Conservation (phyloP, 257 asterid species). For the Lantana camara region DNA sequence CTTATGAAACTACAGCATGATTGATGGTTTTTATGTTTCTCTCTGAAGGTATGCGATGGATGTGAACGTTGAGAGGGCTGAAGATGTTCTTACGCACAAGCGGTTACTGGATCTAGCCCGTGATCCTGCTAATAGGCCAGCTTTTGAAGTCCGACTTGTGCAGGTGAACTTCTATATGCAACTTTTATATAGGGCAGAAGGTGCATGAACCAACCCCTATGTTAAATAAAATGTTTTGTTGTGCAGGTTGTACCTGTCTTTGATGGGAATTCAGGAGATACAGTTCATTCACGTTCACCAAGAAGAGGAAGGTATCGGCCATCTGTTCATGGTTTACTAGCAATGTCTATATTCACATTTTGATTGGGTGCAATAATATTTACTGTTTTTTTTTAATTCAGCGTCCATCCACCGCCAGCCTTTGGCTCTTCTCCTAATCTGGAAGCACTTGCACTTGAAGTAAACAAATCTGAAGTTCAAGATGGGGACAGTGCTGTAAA, state of each 20-base stretch:
- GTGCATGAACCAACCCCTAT: constrained; percentile 14
- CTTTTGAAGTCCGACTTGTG: constrained; percentile 88
- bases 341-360: constrained; percentile 13
- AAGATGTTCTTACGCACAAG: constrained; percentile 92
- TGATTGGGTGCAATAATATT: constrained; percentile 27
- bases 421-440: constrained; percentile 99
- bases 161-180: constrained; percentile 53
- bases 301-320: constrained; percentile 51
- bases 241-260: constrained; percentile 65
- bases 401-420: constrained; percentile 98
- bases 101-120: constrained; percentile 77
- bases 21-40: constrained; percentile 30
- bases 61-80: constrained; percentile 95
- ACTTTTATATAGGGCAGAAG: background rate
- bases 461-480: constrained; percentile 60
- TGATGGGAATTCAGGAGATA: constrained; percentile 60
- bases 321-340: constrained; percentile 14
- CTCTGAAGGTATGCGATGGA: constrained; percentile 86
- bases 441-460: constrained; percentile 89
- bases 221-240: constrained; percentile 25
- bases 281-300: constrained; percentile 56
- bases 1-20: constrained; percentile 14
- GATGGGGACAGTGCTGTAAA: constrained; percentile 50
- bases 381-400: constrained; percentile 35
- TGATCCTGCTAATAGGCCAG: constrained; percentile 92